These are phyloP conservation scores for Phytopythium kandeliae DNA, from an alignment of 352 stramenopile species.

Conservation along the genomic window DNA sequence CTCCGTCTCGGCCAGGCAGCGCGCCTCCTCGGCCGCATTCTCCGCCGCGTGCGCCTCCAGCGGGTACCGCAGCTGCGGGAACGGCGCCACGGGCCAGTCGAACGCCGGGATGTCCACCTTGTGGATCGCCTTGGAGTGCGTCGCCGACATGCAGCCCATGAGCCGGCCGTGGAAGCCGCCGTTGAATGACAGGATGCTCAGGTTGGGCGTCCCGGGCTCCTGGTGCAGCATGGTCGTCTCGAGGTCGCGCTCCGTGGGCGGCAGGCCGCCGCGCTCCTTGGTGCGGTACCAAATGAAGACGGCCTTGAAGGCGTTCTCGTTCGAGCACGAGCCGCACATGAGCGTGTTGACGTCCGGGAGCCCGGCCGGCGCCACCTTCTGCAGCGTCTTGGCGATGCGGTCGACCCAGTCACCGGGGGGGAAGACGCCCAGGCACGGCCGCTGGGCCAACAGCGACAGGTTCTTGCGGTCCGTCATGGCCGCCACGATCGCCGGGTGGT, in stretches of 20 bases:
- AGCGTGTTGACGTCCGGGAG: slow-evolving; percentile 76
- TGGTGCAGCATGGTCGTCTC: slow-evolving; percentile 70
- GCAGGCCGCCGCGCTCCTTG: slow-evolving; percentile 48
- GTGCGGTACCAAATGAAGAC: slow-evolving; percentile 88
- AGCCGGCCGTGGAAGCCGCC: slow-evolving; percentile 78
- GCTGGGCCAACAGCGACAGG: slow-evolving; percentile 61
- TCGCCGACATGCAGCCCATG: slow-evolving; percentile 75
- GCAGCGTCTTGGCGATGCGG: slow-evolving; percentile 54
- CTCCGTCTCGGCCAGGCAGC: slow-evolving; percentile 65
- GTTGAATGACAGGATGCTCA: slow-evolving; percentile 82
- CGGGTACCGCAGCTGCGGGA: slow-evolving; percentile 67
- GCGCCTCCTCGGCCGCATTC: slow-evolving; percentile 64
- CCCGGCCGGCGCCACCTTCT: slow-evolving; percentile 45
- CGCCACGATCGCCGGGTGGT: slow-evolving; percentile 66
- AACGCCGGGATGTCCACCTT: slow-evolving; percentile 84
- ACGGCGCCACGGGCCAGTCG: slow-evolving; percentile 77
- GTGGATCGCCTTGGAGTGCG: slow-evolving; percentile 83
- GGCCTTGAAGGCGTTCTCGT: slow-evolving; percentile 84
- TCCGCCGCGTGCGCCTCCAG: slow-evolving; percentile 44
- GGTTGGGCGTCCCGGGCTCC: slow-evolving; percentile 54
- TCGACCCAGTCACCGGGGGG: slow-evolving; percentile 72
- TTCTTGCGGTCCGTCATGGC: slow-evolving; percentile 62
- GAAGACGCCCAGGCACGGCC: slow-evolving; percentile 71
- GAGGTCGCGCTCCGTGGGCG: slow-evolving; percentile 55
- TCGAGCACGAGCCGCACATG: slow-evolving; percentile 86